Conservation (phyloP, 257 asterid species). For the Perilla frutescens region DNA sequence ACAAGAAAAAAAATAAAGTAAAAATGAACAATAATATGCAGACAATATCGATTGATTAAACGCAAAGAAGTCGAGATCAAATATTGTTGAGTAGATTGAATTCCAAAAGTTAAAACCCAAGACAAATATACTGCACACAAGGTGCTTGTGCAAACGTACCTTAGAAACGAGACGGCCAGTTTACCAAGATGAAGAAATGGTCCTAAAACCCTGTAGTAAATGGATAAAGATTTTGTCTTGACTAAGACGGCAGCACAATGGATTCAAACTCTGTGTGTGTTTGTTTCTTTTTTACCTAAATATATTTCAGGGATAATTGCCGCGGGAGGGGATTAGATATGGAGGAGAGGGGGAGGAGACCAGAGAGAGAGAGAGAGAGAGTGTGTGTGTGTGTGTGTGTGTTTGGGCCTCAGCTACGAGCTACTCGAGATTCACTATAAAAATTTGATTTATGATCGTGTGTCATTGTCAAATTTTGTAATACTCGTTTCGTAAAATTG, state of each 20-base stretch:
- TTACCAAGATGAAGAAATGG: constrained; percentile 4
- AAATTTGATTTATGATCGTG: too few species aligned
- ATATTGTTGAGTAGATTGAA: constrained; percentile 3
- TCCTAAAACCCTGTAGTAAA: neutral
- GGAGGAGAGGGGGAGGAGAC: too few species aligned
- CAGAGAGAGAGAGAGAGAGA: neutral
- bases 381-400: too few species aligned
- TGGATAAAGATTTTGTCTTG: neutral
- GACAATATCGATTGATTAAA: neutral
- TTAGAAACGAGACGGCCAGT: constrained; percentile 19
- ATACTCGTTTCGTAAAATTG: too few species aligned
- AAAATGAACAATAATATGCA: neutral
- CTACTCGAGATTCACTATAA: too few species aligned
- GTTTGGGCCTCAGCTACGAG: too few species aligned
- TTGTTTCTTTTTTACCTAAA: neutral
- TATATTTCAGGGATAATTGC: neutral
- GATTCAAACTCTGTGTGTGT: neutral
- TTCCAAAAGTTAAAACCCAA: constrained; percentile 9
- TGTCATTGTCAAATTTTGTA: too few species aligned
- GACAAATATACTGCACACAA: constrained; percentile 19
- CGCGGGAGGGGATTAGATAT: neutral
- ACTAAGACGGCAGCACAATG: neutral
- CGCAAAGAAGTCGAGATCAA: neutral
- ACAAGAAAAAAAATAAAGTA: too few species aligned
- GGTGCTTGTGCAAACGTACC: constrained; percentile 45